Evolutionary conservation across 257 asterid species (phyloP).

Genomic region (Capsicum chinense): DNA sequence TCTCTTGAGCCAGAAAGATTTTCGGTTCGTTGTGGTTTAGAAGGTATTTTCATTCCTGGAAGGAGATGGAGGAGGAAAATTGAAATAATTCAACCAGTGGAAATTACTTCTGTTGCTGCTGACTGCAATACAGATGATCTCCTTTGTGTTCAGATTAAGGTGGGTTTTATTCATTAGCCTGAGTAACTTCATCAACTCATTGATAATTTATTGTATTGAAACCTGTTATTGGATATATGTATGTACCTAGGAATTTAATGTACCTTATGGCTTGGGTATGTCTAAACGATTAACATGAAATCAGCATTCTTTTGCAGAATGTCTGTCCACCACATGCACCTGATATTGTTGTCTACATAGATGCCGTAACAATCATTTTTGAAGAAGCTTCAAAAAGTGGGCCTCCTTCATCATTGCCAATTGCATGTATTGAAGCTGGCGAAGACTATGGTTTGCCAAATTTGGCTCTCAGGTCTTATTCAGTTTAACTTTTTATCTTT

Average conservation of each 20-base stretch:
- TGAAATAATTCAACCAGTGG: slow-evolving; percentile 89
- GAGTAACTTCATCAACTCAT: slow-evolving; percentile 18
- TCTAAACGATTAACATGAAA: slow-evolving; percentile 11
- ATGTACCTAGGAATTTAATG: neutral
- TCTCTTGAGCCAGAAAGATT: slow-evolving; percentile 90
- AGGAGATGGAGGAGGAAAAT: slow-evolving; percentile 95
- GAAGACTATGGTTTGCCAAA: slow-evolving; percentile 74
- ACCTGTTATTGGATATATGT: neutral
- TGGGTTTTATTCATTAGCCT: slow-evolving; percentile 37
- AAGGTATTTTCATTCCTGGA: slow-evolving; percentile 95
- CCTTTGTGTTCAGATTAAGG: slow-evolving; percentile 92
- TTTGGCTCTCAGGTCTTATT: slow-evolving; percentile 82
- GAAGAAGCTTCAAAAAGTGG: slow-evolving; percentile 94
- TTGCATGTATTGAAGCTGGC: slow-evolving; percentile 93
- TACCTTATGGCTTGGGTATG: slow-evolving; percentile 18
- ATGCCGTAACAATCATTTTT: slow-evolving; percentile 81
- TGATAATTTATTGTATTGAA: neutral
- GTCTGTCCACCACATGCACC: slow-evolving; percentile 77
- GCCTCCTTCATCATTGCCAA: slow-evolving; percentile 72
- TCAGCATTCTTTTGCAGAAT: slow-evolving; percentile 67
- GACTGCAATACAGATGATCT: slow-evolving; percentile 95
- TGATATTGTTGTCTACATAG: slow-evolving; percentile 75
- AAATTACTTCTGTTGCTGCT: slow-evolving; percentile 74
- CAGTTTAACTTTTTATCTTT: slow-evolving; percentile 3
- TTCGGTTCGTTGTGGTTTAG: slow-evolving; percentile 95